Evolutionary conservation across 306 rosid genomes (phyloP).

Genomic region (Inga leiocalycina): DNA sequence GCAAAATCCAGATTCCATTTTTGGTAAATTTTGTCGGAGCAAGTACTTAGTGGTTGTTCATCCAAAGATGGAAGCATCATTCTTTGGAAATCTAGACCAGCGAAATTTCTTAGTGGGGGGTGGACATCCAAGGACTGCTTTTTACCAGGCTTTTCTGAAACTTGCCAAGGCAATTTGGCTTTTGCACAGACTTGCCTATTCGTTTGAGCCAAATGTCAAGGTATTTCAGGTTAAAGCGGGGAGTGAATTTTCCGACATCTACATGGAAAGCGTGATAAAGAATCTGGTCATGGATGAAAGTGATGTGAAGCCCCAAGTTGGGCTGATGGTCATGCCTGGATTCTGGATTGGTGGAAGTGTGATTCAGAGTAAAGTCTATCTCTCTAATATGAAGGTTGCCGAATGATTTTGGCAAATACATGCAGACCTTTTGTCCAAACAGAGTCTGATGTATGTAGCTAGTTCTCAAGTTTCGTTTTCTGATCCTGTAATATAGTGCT

Average conservation of each 20-base stretch:
- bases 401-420: constrained; percentile 50
- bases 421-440: constrained; percentile 19
- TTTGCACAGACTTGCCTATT: constrained; percentile 82
- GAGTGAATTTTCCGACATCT: constrained; percentile 90
- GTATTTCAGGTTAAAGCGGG: constrained; percentile 93
- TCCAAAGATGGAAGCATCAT: constrained; percentile 95
- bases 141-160: constrained; percentile 94
- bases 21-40: constrained; percentile 91
- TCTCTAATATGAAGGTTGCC: constrained; percentile 88
- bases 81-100: constrained; percentile 94
- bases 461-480: constrained; percentile 36
- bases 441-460: constrained; percentile 33
- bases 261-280: constrained; percentile 93
- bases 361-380: constrained; percentile 94
- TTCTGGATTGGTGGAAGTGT: constrained; percentile 84
- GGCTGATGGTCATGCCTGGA: constrained; percentile 98
- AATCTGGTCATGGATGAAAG: constrained; percentile 73
- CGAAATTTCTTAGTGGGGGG: constrained; percentile 83
- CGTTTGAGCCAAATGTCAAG: constrained; percentile 81
- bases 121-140: constrained; percentile 97
- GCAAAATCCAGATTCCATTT: constrained; percentile 87
- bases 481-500: constrained; percentile 40
- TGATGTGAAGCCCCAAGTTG: constrained; percentile 78
- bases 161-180: constrained; percentile 94
- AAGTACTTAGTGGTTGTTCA: constrained; percentile 90